phyloP scores from a whole-genome alignment of 768 basidiomycete genomes.

The Exidia glandulosa region DNA sequence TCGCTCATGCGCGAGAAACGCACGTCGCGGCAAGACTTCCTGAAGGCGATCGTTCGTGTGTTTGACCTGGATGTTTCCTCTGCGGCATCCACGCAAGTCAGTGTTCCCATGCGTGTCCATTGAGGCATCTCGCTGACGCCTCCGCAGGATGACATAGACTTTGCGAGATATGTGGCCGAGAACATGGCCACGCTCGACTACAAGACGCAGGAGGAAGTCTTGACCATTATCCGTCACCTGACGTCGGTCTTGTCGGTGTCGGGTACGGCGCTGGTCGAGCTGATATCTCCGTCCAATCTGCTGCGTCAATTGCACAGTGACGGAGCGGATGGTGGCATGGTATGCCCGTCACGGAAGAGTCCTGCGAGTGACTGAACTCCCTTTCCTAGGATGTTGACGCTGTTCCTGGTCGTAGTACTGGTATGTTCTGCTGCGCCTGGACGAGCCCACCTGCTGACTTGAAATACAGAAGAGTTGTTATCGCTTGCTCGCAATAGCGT shows the following conservation, averaged over 20 bases:
- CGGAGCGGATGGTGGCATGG: slow-evolving; percentile 6
- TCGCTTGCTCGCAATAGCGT: slow-evolving; percentile 37
- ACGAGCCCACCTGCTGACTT: not conserved
- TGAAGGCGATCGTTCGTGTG: slow-evolving; percentile 68
- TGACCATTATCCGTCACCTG: slow-evolving; percentile 72
- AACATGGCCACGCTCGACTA: slow-evolving; percentile 89
- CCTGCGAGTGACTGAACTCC: not conserved
- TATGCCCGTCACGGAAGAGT: not conserved
- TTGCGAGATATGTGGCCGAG: slow-evolving; percentile 88
- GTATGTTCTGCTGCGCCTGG: not conserved
- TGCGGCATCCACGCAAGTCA: slow-evolving; percentile 47
- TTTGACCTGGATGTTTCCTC: slow-evolving; percentile 61
- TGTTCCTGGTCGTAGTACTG: not conserved
- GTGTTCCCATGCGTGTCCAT: no score
- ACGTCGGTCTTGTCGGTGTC: slow-evolving; percentile 65
- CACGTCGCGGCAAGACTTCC: slow-evolving; percentile 71
- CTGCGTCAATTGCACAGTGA: slow-evolving; percentile 45
- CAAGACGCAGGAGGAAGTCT: slow-evolving; percentile 87
- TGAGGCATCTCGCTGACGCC: not conserved
- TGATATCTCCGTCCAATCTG: slow-evolving; percentile 58
- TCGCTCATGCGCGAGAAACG: slow-evolving; percentile 85
- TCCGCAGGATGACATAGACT: slow-evolving; percentile 66
- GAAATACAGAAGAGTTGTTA: not conserved
- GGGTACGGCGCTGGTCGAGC: slow-evolving; percentile 74
- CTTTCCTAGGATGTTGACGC: not conserved